phyloP scores from a whole-genome alignment of 2,329 filamentous ascomycete genomes.

The Diaporthe citriasiana region DNA sequence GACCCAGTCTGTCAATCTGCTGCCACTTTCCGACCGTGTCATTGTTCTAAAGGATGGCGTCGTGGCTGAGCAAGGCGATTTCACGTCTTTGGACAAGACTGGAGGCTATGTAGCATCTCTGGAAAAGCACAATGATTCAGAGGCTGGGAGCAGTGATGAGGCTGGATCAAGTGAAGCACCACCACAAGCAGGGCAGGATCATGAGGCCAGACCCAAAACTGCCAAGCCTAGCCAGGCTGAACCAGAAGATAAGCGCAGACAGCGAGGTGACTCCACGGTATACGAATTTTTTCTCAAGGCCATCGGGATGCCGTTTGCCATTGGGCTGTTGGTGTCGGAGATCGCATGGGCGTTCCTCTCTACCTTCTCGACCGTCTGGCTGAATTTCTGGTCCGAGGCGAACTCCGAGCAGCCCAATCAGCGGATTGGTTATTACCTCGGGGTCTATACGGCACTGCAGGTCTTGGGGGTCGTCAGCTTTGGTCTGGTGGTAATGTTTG shows the following conservation, averaged over 20 bases:
- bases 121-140: neutral
- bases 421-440: constrained; percentile 54
- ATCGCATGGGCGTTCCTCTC: constrained; percentile 17
- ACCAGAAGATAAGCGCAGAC: constrained; percentile 29
- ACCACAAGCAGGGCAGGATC: neutral
- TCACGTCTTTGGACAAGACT: neutral
- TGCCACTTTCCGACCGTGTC: constrained; percentile 13
- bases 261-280: constrained; percentile 12
- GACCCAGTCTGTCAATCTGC: constrained; percentile 20
- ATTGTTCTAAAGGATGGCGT: constrained; percentile 23
- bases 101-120: neutral
- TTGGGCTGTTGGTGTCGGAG: constrained; percentile 1
- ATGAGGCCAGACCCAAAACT: neutral
- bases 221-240: neutral
- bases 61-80: constrained; percentile 14
- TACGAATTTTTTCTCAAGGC: constrained; percentile 19
- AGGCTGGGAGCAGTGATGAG: neutral
- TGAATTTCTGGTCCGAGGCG: constrained; percentile 63
- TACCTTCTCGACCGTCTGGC: constrained; percentile 54
- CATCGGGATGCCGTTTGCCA: neutral
- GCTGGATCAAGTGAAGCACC: neutral
- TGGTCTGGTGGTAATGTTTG: constrained; percentile 3
- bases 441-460: constrained; percentile 52
- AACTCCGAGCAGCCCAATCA: constrained; percentile 55
- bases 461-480: constrained; percentile 44